Conservation (phyloP, 345 rosid genomes). For the Populus euphratica region DNA sequence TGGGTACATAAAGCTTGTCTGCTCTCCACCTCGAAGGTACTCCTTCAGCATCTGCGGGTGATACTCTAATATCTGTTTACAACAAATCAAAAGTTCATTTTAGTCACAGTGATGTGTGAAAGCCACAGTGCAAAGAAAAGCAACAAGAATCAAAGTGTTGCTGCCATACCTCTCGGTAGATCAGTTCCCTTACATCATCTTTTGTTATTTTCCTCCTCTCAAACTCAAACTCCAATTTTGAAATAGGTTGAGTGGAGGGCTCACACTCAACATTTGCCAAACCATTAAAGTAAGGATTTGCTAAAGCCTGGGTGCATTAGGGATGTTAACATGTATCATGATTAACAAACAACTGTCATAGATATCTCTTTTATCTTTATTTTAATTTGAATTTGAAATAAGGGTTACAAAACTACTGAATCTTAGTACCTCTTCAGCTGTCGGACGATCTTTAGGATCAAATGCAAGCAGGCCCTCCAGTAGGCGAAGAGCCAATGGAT, state of each 20-base stretch:
- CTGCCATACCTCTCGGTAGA: conserved; percentile 79
- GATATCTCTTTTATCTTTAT: neutral
- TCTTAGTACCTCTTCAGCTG: conserved; percentile 71
- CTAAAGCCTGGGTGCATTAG: conserved; percentile 60
- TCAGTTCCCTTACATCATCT: conserved; percentile 95
- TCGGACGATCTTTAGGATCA: conserved; percentile 96
- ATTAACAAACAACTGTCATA: neutral
- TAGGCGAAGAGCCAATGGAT: conserved; percentile 73
- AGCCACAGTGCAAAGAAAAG: neutral
- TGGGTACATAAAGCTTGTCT: conserved; percentile 96
- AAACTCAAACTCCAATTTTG: conserved; percentile 96
- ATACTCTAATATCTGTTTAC: conserved; percentile 78
- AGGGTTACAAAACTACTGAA: neutral
- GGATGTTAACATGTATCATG: conserved; percentile 12
- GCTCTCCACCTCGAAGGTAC: conserved; percentile 89
- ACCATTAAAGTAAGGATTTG: conserved; percentile 87
- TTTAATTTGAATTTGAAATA: neutral
- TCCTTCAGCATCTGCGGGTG: conserved; percentile 98
- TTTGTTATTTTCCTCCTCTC: conserved; percentile 89
- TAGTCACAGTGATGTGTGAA: neutral
- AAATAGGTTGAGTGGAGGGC: conserved; percentile 83
- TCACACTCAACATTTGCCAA: conserved; percentile 85
- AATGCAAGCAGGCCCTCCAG: conserved; percentile 81
- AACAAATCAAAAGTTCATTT: conserved; percentile 17
- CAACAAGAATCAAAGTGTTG: conserved; percentile 12